Conservation (phyloP, 768 basidiomycete species). For the Tulasnella sp. region DNA sequence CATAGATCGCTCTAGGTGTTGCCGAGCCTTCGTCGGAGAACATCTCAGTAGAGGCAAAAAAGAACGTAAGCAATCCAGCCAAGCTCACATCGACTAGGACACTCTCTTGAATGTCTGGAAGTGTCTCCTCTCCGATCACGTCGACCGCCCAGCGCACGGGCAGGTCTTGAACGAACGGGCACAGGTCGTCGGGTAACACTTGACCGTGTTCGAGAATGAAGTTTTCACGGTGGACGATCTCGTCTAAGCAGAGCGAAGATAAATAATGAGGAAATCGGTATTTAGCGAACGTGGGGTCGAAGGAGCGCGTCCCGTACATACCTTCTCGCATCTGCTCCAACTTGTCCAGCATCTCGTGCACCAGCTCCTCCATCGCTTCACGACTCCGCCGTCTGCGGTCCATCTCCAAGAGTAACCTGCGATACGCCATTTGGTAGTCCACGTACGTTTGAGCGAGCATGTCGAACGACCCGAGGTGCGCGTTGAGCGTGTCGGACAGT, state of each 20-base stretch:
- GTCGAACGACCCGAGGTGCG: conserved; percentile 49
- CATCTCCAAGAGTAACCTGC: conserved; percentile 62
- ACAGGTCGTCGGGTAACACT: conserved; percentile 68
- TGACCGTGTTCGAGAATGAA: conserved; percentile 67
- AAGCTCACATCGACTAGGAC: conserved; percentile 11
- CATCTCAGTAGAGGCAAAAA: no score
- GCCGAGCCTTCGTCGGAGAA: no score
- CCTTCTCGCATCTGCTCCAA: conserved; percentile 57
- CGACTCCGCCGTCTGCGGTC: conserved; percentile 53
- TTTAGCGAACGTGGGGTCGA: background rate
- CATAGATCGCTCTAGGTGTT: background rate
- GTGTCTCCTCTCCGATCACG: background rate
- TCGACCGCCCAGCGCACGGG: conserved; percentile 27
- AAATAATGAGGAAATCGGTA: background rate
- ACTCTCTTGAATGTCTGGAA: conserved; percentile 1
- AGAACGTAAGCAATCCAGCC: background rate
- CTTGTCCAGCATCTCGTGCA: conserved; percentile 52
- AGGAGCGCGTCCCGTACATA: conserved; percentile 21
- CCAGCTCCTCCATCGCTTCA: conserved; percentile 52
- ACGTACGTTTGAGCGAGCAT: conserved; percentile 55
- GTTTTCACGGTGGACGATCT: conserved; percentile 45
- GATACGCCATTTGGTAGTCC: conserved; percentile 61
- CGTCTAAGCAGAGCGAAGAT: conserved; percentile 38
- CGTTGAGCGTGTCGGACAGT: conserved; percentile 35
- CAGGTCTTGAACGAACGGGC: conserved; percentile 59